Evolutionary conservation across 345 rosid species (phyloP).

Genomic region (Arabis alpina): DNA sequence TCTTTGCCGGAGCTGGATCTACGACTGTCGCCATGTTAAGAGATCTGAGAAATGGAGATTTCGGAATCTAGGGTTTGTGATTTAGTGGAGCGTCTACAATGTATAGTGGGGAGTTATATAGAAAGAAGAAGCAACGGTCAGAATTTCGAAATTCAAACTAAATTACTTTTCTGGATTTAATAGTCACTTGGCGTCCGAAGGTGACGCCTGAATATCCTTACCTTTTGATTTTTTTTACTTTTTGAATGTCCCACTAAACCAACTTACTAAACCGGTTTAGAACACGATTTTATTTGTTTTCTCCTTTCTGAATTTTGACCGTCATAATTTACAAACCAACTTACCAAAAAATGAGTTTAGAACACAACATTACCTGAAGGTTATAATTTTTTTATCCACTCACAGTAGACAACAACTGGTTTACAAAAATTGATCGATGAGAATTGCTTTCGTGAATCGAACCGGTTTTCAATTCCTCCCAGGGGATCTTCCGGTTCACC

Average conservation of each 20-base stretch:
- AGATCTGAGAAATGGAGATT: slow-evolving; percentile 12
- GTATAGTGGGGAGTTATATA: neutral
- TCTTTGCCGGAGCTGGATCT: slow-evolving; percentile 46
- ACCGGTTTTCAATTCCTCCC: slow-evolving; percentile 7
- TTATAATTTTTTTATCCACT: neutral
- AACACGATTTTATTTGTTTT: neutral
- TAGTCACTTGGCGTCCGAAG: slow-evolving; percentile 20
- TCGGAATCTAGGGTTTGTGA: slow-evolving; percentile 1
- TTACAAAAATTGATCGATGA: slow-evolving; percentile 2
- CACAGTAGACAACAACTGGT: neutral
- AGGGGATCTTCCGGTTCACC: neutral
- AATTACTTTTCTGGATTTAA: slow-evolving; percentile 15
- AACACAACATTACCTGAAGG: neutral
- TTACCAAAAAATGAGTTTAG: too few species aligned
- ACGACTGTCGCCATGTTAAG: slow-evolving; percentile 25
- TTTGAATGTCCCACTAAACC: neutral
- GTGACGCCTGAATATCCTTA: neutral
- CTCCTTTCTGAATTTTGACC: too few species aligned
- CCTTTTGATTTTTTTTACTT: slow-evolving; percentile 23
- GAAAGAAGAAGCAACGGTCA: slow-evolving; percentile 28
- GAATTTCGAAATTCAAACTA: slow-evolving; percentile 30
- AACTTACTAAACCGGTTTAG: neutral
- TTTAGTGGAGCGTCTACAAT: neutral
- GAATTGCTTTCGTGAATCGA: neutral
- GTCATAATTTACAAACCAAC: too few species aligned